Percentiles rank a stretch among this genome's conserved stretches.
Conservation (phyloP, 202 grass and related monocot species). For the Cymbopogon flexuosus region DNA sequence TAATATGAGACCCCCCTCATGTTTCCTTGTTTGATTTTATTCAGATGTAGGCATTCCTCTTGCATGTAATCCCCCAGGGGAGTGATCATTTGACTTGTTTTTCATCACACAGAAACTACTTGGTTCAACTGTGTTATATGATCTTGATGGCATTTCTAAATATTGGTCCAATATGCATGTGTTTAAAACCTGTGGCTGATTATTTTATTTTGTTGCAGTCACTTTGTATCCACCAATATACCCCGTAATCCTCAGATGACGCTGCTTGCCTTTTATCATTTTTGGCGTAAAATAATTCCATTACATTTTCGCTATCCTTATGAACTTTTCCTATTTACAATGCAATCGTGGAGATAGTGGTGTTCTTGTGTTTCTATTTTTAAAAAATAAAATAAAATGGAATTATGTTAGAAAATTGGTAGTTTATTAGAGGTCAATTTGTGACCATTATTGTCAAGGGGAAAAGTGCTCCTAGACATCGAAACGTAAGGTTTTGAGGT, state of each 20-base stretch:
- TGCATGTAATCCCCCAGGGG: slow-evolving; percentile 31
- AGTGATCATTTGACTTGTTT: slow-evolving; percentile 19
- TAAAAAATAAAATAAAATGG: too few relatives aligned
- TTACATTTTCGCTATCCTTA: neutral
- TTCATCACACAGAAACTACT: neutral
- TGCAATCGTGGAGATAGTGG: too few relatives aligned
- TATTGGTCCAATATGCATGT: neutral
- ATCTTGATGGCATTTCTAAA: neutral
- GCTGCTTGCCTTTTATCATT: neutral
- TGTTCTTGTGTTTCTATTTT: too few relatives aligned
- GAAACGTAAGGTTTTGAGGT: too few relatives aligned
- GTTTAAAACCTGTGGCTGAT: neutral
- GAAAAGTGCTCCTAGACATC: too few relatives aligned
- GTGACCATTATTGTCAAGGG: too few relatives aligned
- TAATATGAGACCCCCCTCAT: slow-evolving; percentile 30
- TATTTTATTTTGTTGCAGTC: neutral
- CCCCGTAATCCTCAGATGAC: neutral
- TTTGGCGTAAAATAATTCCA: neutral
- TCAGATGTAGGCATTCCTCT: slow-evolving; percentile 35
- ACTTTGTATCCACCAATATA: neutral
- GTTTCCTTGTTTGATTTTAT: slow-evolving; percentile 35
- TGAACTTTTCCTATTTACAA: neutral
- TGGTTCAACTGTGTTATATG: neutral
- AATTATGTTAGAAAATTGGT: too few relatives aligned
- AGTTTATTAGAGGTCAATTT: too few relatives aligned